These are phyloP conservation scores for Coccinonectria pachysandricola DNA, from an alignment of 2,329 filamentous ascomycete genomes.

Conservation along the genomic window DNA sequence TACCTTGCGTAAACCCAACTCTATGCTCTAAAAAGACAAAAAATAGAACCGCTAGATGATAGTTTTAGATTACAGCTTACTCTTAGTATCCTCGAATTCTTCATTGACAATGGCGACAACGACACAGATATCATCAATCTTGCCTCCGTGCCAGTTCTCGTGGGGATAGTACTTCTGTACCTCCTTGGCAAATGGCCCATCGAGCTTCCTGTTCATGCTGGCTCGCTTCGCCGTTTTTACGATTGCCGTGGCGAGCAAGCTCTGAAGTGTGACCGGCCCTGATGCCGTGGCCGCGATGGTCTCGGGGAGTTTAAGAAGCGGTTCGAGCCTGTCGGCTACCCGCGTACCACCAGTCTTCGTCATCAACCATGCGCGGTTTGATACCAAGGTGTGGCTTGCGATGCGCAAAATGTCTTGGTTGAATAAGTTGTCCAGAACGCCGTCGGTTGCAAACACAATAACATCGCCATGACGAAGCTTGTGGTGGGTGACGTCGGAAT, in stretches of 20 bases:
- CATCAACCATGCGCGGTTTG: conserved; percentile 62
- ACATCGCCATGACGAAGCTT: conserved; percentile 81
- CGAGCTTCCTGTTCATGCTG: conserved; percentile 68
- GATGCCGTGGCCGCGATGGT: conserved; percentile 17
- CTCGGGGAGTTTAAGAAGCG: conserved; percentile 23
- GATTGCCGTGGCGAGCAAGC: conserved; percentile 67
- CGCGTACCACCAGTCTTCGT: conserved; percentile 48
- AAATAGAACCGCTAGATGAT: too few species aligned
- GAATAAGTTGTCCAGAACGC: conserved; percentile 91
- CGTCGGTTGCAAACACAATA: conserved; percentile 87
- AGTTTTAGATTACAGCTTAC: conserved; percentile 28
- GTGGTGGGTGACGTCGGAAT: conserved; percentile 72
- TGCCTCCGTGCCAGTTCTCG: conserved; percentile 83
- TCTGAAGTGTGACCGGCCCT: conserved; percentile 53
- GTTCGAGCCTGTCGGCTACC: conserved; percentile 51
- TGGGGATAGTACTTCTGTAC: conserved; percentile 79
- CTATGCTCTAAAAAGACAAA: too few species aligned
- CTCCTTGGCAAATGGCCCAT: conserved; percentile 92
- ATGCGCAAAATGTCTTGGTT: conserved; percentile 80
- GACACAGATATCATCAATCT: conserved; percentile 91
- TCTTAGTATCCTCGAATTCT: conserved; percentile 26
- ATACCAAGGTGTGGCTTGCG: conserved; percentile 66
- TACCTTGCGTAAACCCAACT: conserved; percentile 19
- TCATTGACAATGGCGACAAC: conserved; percentile 71
- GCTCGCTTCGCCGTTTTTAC: conserved; percentile 75